These are phyloP conservation scores for Pythium insidiosum DNA, from an alignment of 352 stramenopile species.

Conservation along the genomic window DNA sequence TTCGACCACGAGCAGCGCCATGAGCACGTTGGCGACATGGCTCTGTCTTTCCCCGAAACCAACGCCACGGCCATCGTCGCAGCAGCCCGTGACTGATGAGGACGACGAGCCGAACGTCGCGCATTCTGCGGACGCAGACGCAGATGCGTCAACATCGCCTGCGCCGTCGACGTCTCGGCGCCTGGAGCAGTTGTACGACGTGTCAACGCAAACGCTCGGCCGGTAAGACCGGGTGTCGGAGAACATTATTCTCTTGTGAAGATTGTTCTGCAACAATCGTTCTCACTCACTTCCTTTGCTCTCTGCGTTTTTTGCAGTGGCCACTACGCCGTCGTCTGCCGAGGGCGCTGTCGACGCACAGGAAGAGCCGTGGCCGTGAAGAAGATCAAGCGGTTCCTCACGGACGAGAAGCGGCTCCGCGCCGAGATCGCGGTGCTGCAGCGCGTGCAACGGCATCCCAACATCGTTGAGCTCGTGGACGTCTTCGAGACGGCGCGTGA, in stretches of 20 bases:
- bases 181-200: constrained; percentile 49
- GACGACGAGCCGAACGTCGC: too few relatives aligned
- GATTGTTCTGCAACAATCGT: not conserved
- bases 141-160: too few relatives aligned
- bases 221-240: constrained; percentile 15
- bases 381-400: constrained; percentile 79
- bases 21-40: too few relatives aligned
- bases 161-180: constrained; percentile 14
- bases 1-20: too few relatives aligned
- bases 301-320: constrained; percentile 20
- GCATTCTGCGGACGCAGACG: too few relatives aligned
- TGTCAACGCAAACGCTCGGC: constrained; percentile 36
- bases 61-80: too few relatives aligned
- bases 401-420: constrained; percentile 50
- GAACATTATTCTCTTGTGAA: constrained; percentile 1
- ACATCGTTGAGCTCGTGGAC: constrained; percentile 75
- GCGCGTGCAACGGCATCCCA: constrained; percentile 49
- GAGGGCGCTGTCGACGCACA: constrained; percentile 39
- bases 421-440: constrained; percentile 59
- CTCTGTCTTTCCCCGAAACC: too few relatives aligned
- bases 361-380: constrained; percentile 62
- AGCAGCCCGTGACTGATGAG: too few relatives aligned
- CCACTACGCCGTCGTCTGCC: constrained; percentile 63
- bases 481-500: constrained; percentile 75
- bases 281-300: not conserved